Percentiles rank a stretch among this genome's conserved stretches.
phyloP scores from a whole-genome alignment of 1,284 basidiomycete species.

The Cutaneotrichosporon spelunceum region DNA sequence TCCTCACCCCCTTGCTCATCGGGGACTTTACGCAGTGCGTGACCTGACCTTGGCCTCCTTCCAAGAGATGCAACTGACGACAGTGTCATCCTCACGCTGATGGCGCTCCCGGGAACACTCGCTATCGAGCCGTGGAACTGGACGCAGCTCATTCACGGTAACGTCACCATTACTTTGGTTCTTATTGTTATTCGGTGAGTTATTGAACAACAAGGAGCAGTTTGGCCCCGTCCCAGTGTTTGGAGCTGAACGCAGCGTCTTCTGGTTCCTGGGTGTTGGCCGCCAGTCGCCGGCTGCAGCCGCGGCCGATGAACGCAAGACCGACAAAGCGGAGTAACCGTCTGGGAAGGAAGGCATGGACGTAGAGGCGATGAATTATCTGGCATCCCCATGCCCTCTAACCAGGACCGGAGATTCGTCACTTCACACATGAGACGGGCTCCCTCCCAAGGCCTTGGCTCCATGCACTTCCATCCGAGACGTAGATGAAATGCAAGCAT shows the following conservation, averaged over 20 bases:
- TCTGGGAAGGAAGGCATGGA: no score
- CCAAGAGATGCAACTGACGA: not conserved
- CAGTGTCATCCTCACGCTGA: constrained; percentile 38
- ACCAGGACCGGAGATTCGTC: no score
- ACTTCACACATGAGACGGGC: no score
- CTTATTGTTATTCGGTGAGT: constrained; percentile 46
- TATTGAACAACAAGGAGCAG: not conserved
- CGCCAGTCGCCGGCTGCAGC: not conserved
- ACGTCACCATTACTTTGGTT: constrained; percentile 43
- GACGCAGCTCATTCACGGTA: constrained; percentile 49
- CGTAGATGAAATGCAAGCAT: no score
- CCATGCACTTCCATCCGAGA: not conserved
- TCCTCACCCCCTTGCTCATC: constrained; percentile 46
- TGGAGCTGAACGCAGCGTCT: constrained; percentile 1
- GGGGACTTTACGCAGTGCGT: constrained; percentile 34
- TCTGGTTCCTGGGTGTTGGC: constrained; percentile 4
- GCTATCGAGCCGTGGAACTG: constrained; percentile 36
- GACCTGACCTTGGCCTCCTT: not conserved
- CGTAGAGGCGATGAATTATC: no score
- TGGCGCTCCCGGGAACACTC: constrained; percentile 36
- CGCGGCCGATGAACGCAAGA: not conserved
- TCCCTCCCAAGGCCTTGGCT: not conserved
- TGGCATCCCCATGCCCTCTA: no score
- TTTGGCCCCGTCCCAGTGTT: not conserved
- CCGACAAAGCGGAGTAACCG: not conserved